Evolutionary conservation across 495 filamentous ascomycete species (phyloP).

Genomic region (Echria macrotheca): DNA sequence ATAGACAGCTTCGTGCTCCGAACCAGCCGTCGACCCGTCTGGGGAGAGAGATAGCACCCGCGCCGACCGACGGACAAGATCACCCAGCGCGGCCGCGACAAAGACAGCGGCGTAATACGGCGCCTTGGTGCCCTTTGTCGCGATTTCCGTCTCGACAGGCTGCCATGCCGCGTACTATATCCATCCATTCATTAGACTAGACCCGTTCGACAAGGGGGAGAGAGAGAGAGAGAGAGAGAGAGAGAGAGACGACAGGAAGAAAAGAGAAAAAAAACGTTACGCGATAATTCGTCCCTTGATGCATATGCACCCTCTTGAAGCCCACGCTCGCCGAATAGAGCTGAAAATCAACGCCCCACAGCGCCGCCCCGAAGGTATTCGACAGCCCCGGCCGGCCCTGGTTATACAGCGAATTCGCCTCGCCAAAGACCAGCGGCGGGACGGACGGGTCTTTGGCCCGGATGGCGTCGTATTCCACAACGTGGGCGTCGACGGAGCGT

Average conservation of each 20-base stretch:
- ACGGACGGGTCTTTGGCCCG: slow-evolving; percentile 29
- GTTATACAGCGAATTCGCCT: slow-evolving; percentile 61
- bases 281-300: slow-evolving; percentile 60
- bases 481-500: slow-evolving; percentile 42
- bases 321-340: slow-evolving; percentile 52
- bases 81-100: slow-evolving; percentile 52
- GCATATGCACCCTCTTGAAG: slow-evolving; percentile 60
- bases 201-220: no score
- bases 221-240: no score
- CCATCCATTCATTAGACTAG: no score
- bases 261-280: no score
- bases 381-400: slow-evolving; percentile 58
- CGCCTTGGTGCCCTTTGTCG: slow-evolving; percentile 54
- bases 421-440: slow-evolving; percentile 58
- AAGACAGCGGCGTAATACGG: slow-evolving; percentile 64
- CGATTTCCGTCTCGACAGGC: slow-evolving; percentile 48
- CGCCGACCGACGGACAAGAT: slow-evolving; percentile 24
- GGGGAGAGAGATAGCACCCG: slow-evolving; percentile 39
- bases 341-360: slow-evolving; percentile 66
- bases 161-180: slow-evolving; percentile 52
- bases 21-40: slow-evolving; percentile 31
- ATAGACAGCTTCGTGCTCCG: slow-evolving; percentile 47
- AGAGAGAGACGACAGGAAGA: no score
- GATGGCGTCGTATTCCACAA: slow-evolving; percentile 39
- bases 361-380: slow-evolving; percentile 65